A percentile compares a stretch with the other conserved stretches of the same genome.
Conservation (phyloP, 2,329 filamentous ascomycete genomes). For the Apiospora sp. region DNA sequence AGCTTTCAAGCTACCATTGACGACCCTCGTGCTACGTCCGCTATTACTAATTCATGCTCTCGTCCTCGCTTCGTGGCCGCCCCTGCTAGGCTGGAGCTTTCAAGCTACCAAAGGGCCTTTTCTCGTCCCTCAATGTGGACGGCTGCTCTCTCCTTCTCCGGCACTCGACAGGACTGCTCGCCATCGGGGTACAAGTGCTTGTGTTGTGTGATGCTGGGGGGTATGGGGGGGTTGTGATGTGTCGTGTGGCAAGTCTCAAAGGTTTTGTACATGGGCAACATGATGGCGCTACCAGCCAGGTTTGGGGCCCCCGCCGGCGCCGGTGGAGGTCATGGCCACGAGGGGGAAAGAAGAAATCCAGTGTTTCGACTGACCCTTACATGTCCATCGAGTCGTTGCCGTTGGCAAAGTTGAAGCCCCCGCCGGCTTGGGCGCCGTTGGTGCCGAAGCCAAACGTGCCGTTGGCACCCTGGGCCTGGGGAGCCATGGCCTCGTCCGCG, state of each 20-base stretch:
- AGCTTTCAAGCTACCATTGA: conserved; percentile 59
- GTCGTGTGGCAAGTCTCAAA: conserved; percentile 17
- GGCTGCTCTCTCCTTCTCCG: conserved; percentile 42
- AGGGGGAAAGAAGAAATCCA: background rate
- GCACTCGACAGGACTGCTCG: conserved; percentile 42
- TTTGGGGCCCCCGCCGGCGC: conserved; percentile 17
- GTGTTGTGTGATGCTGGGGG: conserved; percentile 25
- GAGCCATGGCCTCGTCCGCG: conserved; percentile 79
- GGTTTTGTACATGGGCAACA: conserved; percentile 21
- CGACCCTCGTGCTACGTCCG: conserved; percentile 46
- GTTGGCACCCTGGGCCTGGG: conserved; percentile 72
- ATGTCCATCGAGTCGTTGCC: conserved; percentile 71
- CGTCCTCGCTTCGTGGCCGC: conserved; percentile 37
- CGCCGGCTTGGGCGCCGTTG: conserved; percentile 65
- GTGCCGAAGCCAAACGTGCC: conserved; percentile 83
- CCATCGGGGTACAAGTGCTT: conserved; percentile 37
- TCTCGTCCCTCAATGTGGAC: conserved; percentile 37
- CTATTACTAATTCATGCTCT: conserved; percentile 39
- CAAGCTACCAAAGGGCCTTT: conserved; percentile 68
- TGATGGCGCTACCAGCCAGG: conserved; percentile 19
- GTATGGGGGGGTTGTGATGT: conserved; percentile 22
- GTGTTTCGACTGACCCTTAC: conserved; percentile 48
- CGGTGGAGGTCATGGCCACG: background rate
- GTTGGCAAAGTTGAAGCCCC: conserved; percentile 94
- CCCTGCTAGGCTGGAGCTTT: conserved; percentile 66